phyloP scores from a whole-genome alignment of 345 rosid species.

The Syzygium aromaticum region DNA sequence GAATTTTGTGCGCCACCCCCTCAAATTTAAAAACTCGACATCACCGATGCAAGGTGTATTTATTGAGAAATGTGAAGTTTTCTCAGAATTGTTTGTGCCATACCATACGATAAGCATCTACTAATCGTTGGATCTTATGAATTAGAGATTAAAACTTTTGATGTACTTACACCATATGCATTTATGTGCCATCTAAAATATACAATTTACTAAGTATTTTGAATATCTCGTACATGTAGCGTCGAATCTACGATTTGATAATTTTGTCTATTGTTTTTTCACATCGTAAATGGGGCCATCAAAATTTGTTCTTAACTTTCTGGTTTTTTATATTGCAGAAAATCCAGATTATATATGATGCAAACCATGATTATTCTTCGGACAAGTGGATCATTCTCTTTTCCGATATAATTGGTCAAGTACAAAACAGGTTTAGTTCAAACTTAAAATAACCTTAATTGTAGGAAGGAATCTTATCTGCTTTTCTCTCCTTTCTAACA shows the following conservation, averaged over 20 bases:
- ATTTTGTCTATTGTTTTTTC: background rate
- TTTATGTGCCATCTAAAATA: background rate
- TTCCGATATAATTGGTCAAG: background rate
- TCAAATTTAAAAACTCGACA: no score
- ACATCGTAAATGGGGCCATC: background rate
- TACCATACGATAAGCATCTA: background rate
- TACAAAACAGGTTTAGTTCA: background rate
- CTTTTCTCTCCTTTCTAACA: background rate
- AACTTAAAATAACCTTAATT: background rate
- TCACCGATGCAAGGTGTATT: background rate
- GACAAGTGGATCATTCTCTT: background rate
- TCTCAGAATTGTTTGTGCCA: fast-evolving
- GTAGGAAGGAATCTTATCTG: background rate
- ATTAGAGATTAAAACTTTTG: background rate
- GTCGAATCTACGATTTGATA: background rate
- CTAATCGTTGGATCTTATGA: background rate
- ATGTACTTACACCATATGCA: background rate
- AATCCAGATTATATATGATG: background rate
- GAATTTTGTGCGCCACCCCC: no score
- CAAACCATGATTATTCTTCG: background rate
- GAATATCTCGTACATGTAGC: background rate
- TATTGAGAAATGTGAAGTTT: background rate
- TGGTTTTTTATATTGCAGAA: background rate
- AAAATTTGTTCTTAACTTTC: background rate
- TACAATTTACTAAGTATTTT: background rate